Evolutionary conservation across 2,329 filamentous ascomycete species (phyloP), one percentile per base, ranked within the genome.

Genomic region (Aspergillus uvarum): DNA sequence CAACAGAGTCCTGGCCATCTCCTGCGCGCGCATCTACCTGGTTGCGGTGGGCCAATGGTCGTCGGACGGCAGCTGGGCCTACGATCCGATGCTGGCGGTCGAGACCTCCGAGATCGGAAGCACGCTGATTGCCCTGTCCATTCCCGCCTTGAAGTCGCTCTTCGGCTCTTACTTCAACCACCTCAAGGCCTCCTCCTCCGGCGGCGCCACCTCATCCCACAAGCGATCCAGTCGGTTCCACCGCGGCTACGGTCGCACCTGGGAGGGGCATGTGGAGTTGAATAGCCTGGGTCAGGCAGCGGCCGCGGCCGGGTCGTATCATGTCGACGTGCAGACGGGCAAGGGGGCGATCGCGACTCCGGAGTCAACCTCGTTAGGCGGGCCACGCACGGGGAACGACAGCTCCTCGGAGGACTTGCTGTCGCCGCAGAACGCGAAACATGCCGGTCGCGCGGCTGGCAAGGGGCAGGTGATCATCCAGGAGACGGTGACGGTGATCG

Each of bases 21-120:
- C 81, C 1, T 72, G 79, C 16, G 68, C 79, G 14, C 79, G 82
- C 4, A 69, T 83, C 22, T 75, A 78, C 29, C 75, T 84, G 16
- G 81, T 83, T 1, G 78, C 82, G 47, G 64, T 72, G 24, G 81
- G 81, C 0, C 80, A 83, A 58, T 71, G 69, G 79, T 71, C 79
- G 29, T 58, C 71, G 2, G 82, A 83, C 64, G 71, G 73, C 69
- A 82, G 80, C 16, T 84, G 82, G 82, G 73, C 74, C 24, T 84
- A 84, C 65, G 78, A 82, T 55, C 79, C 81, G 0, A 77, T 83
- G 72, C 69, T 84, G 4, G 79, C 72, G 3, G 76, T 83, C 4
- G 81, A 84, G 67, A 79, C 79, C 2, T 77, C 81, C 1, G 82
- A 84, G 47, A 80, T 84, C 21, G 81, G 80, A 4, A 75, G 77